Percentiles rank a stretch among this genome's conserved stretches.
phyloP scores from a whole-genome alignment of 768 basidiomycete genomes.

The Phlegmacium glaucopus region DNA sequence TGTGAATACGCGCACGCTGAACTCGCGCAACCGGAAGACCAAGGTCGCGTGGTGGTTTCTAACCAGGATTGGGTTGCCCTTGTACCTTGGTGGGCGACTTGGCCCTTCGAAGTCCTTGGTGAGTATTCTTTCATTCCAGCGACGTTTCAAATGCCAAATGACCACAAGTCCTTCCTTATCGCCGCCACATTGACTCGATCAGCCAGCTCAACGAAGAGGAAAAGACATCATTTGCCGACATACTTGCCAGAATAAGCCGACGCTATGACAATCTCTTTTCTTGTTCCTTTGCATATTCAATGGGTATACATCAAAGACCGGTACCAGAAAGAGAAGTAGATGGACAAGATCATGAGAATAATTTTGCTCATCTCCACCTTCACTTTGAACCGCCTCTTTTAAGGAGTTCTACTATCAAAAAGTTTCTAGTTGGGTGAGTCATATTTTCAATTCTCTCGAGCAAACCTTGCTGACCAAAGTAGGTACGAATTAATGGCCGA shows the following conservation, averaged over 20 bases:
- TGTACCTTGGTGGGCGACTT: conserved; percentile 94
- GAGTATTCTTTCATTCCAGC: conserved; percentile 15
- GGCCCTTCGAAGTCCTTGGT: conserved; percentile 88
- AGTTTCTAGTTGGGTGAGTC: conserved; percentile 85
- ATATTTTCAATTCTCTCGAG: not conserved
- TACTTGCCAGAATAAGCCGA: conserved; percentile 60
- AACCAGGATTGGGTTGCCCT: conserved; percentile 80
- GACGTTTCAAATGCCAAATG: not conserved
- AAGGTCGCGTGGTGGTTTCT: conserved; percentile 62
- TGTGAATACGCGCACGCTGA: conserved; percentile 80
- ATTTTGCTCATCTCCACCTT: conserved; percentile 78
- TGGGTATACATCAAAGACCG: conserved; percentile 91
- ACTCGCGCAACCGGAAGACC: conserved; percentile 30
- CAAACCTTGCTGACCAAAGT: conserved; percentile 4
- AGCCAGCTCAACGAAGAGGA: conserved; percentile 58
- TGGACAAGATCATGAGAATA: conserved; percentile 36
- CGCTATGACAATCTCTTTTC: conserved; percentile 79
- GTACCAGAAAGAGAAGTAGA: conserved; percentile 33
- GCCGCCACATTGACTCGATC: conserved; percentile 75
- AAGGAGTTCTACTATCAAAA: conserved; percentile 76
- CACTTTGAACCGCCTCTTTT: conserved; percentile 87
- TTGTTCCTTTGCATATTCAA: conserved; percentile 90
- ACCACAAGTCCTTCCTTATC: conserved; percentile 65
- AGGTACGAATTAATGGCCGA: conserved; percentile 92
- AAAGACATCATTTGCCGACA: conserved; percentile 57